These are phyloP conservation scores for Papiliotrema nemorosa DNA, from an alignment of 1,284 basidiomycete species.

Conservation along the genomic window DNA sequence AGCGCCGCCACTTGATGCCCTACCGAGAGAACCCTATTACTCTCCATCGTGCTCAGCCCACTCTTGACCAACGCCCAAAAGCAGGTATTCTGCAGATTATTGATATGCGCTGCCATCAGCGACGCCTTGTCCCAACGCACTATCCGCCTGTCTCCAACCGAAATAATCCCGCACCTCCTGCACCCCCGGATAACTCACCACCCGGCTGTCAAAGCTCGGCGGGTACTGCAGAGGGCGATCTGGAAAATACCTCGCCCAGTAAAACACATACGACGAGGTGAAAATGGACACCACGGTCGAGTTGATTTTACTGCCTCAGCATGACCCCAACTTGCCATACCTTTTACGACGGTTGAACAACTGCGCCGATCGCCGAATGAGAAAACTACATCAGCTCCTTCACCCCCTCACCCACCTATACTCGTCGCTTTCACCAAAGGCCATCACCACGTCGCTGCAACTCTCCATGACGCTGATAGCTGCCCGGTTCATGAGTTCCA, in stretches of 20 bases:
- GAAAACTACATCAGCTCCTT: constrained; percentile 60
- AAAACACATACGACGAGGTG: constrained; percentile 84
- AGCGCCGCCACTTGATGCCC: constrained; percentile 8
- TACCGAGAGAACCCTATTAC: constrained; percentile 73
- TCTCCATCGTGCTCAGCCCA: constrained; percentile 70
- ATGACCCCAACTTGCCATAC: constrained; percentile 29
- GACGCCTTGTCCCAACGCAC: constrained; percentile 55
- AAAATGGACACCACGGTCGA: constrained; percentile 86
- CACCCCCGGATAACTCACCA: constrained; percentile 75
- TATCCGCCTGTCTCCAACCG: constrained; percentile 91
- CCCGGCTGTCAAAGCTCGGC: constrained; percentile 87
- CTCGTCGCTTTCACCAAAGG: constrained; percentile 95
- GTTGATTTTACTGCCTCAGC: constrained; percentile 67
- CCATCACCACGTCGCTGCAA: constrained; percentile 71
- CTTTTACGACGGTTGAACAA: constrained; percentile 79
- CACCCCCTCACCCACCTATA: constrained; percentile 64
- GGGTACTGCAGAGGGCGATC: constrained; percentile 67
- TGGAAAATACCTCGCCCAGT: constrained; percentile 76
- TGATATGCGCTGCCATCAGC: constrained; percentile 77
- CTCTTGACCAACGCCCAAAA: constrained; percentile 93
- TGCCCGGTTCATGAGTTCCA: constrained; percentile 89
- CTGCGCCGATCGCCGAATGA: constrained; percentile 69
- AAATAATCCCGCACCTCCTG: constrained; percentile 86
- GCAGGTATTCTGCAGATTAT: constrained; percentile 93
- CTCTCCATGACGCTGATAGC: constrained; percentile 77